Evolutionary conservation across 306 rosid genomes (phyloP), one percentile per base, ranked within the genome.

Genomic region (Cajanus cajan): DNA sequence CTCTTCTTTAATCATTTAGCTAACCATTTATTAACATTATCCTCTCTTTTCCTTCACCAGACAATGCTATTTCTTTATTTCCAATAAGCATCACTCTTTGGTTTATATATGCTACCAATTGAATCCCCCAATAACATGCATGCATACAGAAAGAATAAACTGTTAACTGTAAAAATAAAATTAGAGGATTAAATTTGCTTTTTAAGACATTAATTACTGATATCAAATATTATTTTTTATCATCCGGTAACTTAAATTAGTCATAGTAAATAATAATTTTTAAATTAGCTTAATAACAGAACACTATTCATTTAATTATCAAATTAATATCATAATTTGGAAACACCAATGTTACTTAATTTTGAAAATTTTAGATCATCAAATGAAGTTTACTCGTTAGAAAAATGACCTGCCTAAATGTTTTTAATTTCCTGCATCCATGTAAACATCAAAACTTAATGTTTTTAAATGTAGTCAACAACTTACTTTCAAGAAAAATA

Each of bases 11-110:
- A 71, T 66, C 66, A 78, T 64, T 48, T 41, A 55, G 16, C 24
- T 59, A 68, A 40, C 76, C 41, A 73, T 76, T 82, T 84, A 4
- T 77, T 74, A 80, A 82, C 78, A 84, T 84, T 87, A 87, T 87
- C 91, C 74, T 71, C 75, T 64, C 33, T 48, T 36, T 75, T 79
- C 47, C 61, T 77, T 54, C 41, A 61, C 64, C 76, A 19, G 12
- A 14, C 51, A 44, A 10, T 15, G 4, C 19, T 36, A 14, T 74
- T 81, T 82, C 68, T 68, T 70, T 78, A 16, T 47, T 68, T 62
- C 24, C 58, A 15, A 8, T 15, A 22, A 58, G 13, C 28, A 41
- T 36, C 28, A 64, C 11, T 40, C 8, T 40, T 11, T 37, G 47
- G 57, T n/a, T 62, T 75, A 22, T n/a, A n/a, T n/a, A n/a, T 59